A percentile compares a stretch with the other conserved stretches of the same genome.
These are phyloP conservation scores for Panicum virgatum DNA, from an alignment of 202 grass and related monocot species.

Conservation along the genomic window DNA sequence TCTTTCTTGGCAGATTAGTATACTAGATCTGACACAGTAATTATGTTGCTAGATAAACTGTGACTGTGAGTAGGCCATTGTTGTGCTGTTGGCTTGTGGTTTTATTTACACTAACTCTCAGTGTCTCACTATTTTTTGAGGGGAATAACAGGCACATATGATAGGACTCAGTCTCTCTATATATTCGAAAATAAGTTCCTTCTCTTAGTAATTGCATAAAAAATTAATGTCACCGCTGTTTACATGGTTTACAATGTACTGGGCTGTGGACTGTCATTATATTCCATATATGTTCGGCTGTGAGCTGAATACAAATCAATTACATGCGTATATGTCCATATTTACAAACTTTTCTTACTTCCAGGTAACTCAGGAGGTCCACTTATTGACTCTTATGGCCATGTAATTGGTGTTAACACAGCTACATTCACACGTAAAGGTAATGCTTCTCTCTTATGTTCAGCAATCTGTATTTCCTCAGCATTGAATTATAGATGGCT, in stretches of 20 bases:
- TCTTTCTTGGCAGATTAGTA: background rate
- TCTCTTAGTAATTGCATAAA: background rate
- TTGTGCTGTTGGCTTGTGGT: background rate
- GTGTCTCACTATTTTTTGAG: too few relatives aligned
- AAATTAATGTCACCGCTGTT: background rate
- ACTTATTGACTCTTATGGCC: constrained; percentile 84
- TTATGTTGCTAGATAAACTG: background rate
- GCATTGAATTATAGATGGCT: constrained; percentile 4
- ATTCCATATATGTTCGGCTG: background rate
- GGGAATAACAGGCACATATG: too few relatives aligned
- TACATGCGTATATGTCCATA: constrained; percentile 20
- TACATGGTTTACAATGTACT: background rate
- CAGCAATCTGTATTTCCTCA: constrained; percentile 11
- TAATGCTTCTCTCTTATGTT: constrained; percentile 24
- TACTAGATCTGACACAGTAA: background rate
- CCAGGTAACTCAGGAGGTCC: constrained; percentile 83
- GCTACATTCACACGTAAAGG: constrained; percentile 94
- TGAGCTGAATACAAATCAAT: background rate
- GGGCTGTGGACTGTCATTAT: background rate
- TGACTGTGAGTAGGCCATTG: background rate
- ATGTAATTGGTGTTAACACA: constrained; percentile 94
- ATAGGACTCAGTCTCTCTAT: too few relatives aligned
- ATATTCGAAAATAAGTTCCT: background rate
- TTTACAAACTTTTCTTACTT: constrained; percentile 31
- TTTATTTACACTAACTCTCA: background rate